These are phyloP conservation scores for Suillus luteus DNA, from an alignment of 768 basidiomycete genomes.

Conservation along the genomic window DNA sequence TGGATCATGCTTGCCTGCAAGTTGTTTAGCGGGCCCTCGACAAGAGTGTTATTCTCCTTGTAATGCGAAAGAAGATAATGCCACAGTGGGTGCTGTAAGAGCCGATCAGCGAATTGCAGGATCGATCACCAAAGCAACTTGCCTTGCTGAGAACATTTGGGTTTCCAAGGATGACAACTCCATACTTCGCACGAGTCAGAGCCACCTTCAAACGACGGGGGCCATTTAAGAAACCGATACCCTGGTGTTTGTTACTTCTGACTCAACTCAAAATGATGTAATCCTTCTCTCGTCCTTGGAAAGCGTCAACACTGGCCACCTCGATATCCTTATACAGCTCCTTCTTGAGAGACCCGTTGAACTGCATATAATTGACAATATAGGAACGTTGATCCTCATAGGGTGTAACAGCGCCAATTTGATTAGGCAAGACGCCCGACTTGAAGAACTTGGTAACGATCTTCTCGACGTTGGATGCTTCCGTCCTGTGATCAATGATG, in stretches of 20 bases:
- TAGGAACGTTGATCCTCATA: conserved; percentile 99
- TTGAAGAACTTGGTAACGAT: conserved; percentile 99
- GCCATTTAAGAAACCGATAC: conserved; percentile 98
- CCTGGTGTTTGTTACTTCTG: conserved; percentile 98
- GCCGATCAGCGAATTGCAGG: conserved; percentile 17
- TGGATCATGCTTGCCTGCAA: conserved; percentile 99
- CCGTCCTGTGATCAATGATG: conserved; percentile 60
- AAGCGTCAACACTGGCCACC: conserved; percentile 97
- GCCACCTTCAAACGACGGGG: conserved; percentile 96
- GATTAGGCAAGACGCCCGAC: conserved; percentile 90
- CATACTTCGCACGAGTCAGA: conserved; percentile 96
- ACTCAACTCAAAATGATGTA: conserved; percentile 99
- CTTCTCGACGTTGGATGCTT: conserved; percentile 99
- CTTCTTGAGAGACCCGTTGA: conserved; percentile 99
- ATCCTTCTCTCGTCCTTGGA: conserved; percentile 99
- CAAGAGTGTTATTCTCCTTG: conserved; percentile 92
- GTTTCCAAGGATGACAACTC: conserved; percentile 99
- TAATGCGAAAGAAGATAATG: conserved; percentile 97
- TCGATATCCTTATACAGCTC: conserved; percentile 99
- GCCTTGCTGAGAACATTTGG: conserved; percentile 99
- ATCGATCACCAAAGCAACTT: conserved; percentile 23
- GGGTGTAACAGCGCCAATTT: conserved; percentile 98
- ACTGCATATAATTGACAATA: conserved; percentile 99
- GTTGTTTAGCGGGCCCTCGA: conserved; percentile 96
- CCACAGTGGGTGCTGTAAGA: conserved; percentile 90